Base-by-base conservation (phyloP, 1,284 basidiomycete species). In the Leccinum pallidistipes region DNA sequence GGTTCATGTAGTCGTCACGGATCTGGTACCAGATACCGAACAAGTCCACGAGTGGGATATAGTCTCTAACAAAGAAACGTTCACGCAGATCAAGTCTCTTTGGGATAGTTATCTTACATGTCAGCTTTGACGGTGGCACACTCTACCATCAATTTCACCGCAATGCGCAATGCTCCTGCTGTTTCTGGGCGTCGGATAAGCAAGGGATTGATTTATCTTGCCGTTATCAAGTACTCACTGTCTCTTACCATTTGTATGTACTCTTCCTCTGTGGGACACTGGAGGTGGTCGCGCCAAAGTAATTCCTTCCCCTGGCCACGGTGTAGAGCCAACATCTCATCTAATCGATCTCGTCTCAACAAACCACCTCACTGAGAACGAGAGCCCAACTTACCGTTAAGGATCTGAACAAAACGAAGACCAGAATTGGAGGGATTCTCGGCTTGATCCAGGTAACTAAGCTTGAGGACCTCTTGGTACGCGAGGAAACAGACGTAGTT, bases 1-100 rank as follows among this genome's bases (percentile, higher is more conserved):
- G 80, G 72, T 99, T 98, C 90, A 97, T 93, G 63, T 97, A 94
- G 74, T 99, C 97, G 74, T 99, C 97, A 10, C 96, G 82, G 65
- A 99, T 97, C 74, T 99, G 97, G 75, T 96, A 98, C 71, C 88
- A 92, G 21, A 98, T 85, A 2, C 96, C 95, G 61, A 98, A 90
- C 16, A 98, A 81, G 72, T 98, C 97, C 59, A 95, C 92, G 9
- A 99, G 83, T 0, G 96, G 94, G 2, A 97, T 84, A 67, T 91
- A 97, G 72, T 97, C 86, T 50, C 95, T 97, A 64, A 24, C 6
- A 27, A 29, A 9, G 40, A 49, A 40, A 56, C 4, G 29, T 34
- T 24, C 10, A 59, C 47, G 18, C 5, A 54, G 3, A 2, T 52
- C n/a, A 51, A 21, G 16, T 5, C 1, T 1, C 8, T 52, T 8